Conservation (phyloP, 305 asterid species). For the Fraxinus velutina region DNA sequence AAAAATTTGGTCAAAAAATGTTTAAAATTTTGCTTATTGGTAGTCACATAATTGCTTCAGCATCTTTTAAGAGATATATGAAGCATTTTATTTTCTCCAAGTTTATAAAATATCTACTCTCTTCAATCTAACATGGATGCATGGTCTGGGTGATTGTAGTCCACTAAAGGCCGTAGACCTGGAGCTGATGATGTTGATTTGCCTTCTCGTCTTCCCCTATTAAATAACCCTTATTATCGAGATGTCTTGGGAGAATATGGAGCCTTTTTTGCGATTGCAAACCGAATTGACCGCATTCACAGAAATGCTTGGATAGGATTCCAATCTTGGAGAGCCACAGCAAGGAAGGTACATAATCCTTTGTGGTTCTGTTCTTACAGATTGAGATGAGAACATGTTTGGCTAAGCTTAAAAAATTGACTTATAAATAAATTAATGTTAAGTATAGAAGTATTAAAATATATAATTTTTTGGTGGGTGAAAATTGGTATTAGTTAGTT, state of each 20-base stretch:
- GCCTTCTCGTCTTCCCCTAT: conserved; percentile 82
- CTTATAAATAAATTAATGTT: not conserved
- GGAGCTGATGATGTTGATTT: conserved; percentile 85
- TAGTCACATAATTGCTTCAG: not conserved
- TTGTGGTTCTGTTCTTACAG: conserved; percentile 12
- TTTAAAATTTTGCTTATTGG: not conserved
- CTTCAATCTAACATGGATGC: conserved; percentile 25
- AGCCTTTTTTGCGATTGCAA: conserved; percentile 88
- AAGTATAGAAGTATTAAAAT: not conserved
- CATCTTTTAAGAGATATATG: not conserved
- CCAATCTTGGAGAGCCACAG: conserved; percentile 95
- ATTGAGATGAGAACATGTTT: not conserved
- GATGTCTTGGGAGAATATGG: conserved; percentile 80
- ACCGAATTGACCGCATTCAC: conserved; percentile 83
- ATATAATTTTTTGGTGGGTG: not conserved
- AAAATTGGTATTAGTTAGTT: not conserved
- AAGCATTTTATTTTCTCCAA: not conserved
- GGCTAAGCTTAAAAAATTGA: not conserved
- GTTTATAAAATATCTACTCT: not conserved
- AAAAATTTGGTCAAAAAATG: not conserved
- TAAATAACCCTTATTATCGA: conserved; percentile 67
- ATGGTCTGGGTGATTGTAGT: conserved; percentile 44
- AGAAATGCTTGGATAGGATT: conserved; percentile 98
- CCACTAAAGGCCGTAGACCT: conserved; percentile 74
- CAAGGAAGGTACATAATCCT: conserved; percentile 56